Evolutionary conservation across 2,329 filamentous ascomycete genomes (phyloP), one percentile per base, ranked within the genome.

Genomic region (Coniella vitis): DNA sequence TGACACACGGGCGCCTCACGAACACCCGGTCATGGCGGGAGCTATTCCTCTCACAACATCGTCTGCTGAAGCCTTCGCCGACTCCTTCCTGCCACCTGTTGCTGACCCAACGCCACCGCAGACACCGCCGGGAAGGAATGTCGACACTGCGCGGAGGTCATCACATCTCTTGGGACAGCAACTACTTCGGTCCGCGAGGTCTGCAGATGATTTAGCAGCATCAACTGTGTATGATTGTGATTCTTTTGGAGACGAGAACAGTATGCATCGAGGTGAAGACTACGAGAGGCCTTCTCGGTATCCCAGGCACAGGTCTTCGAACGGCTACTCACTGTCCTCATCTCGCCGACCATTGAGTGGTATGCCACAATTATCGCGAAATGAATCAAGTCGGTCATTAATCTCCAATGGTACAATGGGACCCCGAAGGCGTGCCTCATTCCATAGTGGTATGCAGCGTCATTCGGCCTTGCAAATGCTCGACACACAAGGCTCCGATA

Each of bases 31-130:
- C 9, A 78, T 81, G 75, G 71, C 75, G 8, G 76, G 72, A 8
- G 70, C 70, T 31, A 59, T 76, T 7, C 63, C 65, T 2, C 65
- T 63, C 3, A 61, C 66, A 20, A 72, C 69, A 47, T 65, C 67
- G 10, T 78, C 78, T 2, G 64, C 73, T 1, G 77, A 79, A 42
- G 70, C 70, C 2, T 78, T 81, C 56, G 66, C 70, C 2, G 76
- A 82, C 48, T 65, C 70, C 2, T 76, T 76, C 48, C 63, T 75
- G 49, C 69, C 69, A 2, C 65, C 65, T 22, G 70, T 68, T 21
- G 72, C 69, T 1, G 75, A 81, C 46, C 75, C 74, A 0, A 84
- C 81, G 2, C 81, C 81, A 1, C 80, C 81, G 3, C 79, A 69
- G 34, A 84, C 81, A 1, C 80, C 81, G 4, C 79, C 80, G 2